A percentile compares a stretch with the other conserved stretches of the same genome.
These are phyloP conservation scores for Aspergillus pseudoviridinutans DNA, from an alignment of 2,329 filamentous ascomycete species.

Conservation along the genomic window DNA sequence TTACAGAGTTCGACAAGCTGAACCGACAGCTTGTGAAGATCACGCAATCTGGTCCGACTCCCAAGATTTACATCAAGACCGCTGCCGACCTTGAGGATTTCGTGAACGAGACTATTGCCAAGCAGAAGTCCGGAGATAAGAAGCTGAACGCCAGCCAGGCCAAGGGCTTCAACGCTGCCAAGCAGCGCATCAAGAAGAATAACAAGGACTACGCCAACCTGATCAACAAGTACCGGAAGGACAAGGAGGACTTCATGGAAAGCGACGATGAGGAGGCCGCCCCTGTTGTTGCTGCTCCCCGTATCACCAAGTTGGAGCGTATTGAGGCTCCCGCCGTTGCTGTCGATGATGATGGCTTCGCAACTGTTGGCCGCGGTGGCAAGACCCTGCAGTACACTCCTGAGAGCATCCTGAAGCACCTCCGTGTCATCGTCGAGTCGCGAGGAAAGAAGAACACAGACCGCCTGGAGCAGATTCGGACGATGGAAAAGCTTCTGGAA, in stretches of 20 bases:
- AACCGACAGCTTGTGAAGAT: constrained; percentile 82
- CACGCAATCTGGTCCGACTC: constrained; percentile 69
- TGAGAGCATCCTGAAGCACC: constrained; percentile 96
- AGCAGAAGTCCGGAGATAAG: constrained; percentile 93
- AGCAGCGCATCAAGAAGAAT: constrained; percentile 98
- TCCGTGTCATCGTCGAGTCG: constrained; percentile 88
- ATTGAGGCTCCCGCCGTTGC: constrained; percentile 45
- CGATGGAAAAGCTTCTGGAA: constrained; percentile 93
- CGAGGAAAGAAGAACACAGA: constrained; percentile 99
- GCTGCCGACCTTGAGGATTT: constrained; percentile 91
- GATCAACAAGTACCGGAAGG: constrained; percentile 78
- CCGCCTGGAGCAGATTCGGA: constrained; percentile 85
- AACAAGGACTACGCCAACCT: constrained; percentile 90
- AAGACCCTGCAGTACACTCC: constrained; percentile 88
- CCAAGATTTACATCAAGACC: constrained; percentile 89
- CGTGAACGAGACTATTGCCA: constrained; percentile 88
- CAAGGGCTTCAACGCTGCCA: constrained; percentile 90
- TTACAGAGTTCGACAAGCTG: constrained; percentile 85
- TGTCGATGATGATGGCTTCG: constrained; percentile 79
- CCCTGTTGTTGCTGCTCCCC: constrained; percentile 43
- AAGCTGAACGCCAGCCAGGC: constrained; percentile 98
- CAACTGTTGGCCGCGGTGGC: constrained; percentile 82
- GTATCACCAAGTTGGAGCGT: constrained; percentile 47
- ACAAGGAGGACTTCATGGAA: constrained; percentile 85
- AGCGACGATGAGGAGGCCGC: constrained; percentile 71